Evolutionary conservation across 306 rosid genomes (phyloP).

Genomic region (Datisca glomerata): DNA sequence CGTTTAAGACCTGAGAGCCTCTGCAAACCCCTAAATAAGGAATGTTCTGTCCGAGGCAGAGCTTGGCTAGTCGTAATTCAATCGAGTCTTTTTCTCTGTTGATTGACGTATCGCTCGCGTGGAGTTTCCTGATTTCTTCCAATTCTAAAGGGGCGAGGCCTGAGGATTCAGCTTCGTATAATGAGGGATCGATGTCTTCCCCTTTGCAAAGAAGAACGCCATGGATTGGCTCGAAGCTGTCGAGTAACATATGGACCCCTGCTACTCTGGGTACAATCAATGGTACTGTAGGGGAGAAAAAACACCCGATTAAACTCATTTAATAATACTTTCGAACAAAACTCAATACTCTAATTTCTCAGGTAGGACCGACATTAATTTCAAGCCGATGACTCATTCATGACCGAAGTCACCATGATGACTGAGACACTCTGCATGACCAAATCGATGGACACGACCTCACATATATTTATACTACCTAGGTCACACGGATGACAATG

Average conservation of each 20-base stretch:
- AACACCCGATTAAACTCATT: no score
- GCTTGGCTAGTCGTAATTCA: conserved; percentile 67
- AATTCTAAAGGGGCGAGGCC: conserved; percentile 48
- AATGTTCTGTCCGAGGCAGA: conserved; percentile 81
- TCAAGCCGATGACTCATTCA: no score
- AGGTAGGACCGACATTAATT: no score
- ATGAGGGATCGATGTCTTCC: conserved; percentile 87
- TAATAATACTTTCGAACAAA: no score
- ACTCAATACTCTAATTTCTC: no score
- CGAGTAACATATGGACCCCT: conserved; percentile 62
- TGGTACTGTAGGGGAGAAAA: no score
- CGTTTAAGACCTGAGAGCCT: conserved; percentile 75
- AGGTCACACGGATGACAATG: no score
- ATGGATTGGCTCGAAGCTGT: conserved; percentile 91
- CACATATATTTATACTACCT: no score
- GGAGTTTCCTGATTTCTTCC: conserved; percentile 60
- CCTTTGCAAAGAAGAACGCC: conserved; percentile 94
- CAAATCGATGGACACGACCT: no score
- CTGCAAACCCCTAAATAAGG: conserved; percentile 88
- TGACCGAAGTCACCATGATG: no score
- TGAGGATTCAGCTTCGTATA: conserved; percentile 40
- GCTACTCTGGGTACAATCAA: conserved; percentile 78
- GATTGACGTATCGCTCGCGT: conserved; percentile 68
- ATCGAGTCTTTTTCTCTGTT: conserved; percentile 81
- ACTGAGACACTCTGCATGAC: no score